Evolutionary conservation across 371 early-diverging fungal species (phyloP).

Genomic region (Saksenaea oblongispora): DNA sequence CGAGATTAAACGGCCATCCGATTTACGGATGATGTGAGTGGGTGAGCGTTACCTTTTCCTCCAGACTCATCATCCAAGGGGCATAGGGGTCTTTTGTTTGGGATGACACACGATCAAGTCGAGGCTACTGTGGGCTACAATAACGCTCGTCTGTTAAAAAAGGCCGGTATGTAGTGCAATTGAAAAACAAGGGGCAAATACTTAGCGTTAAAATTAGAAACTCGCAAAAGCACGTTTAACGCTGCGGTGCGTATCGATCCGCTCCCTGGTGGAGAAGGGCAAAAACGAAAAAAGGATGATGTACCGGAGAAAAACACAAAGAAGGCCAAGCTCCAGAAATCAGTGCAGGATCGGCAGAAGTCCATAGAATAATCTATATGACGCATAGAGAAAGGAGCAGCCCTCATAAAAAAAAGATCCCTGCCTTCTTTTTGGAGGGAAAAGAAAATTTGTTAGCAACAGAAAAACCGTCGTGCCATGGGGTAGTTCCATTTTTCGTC

Average conservation of each 20-base stretch:
- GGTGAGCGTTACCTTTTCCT: neutral
- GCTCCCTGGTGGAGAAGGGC: constrained; percentile 19
- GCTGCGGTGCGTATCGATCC: constrained; percentile 53
- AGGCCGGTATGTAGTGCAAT: constrained; percentile 32
- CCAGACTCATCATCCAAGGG: neutral
- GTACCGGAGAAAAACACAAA: constrained; percentile 18
- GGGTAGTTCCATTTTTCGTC: no score
- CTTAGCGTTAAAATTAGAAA: constrained; percentile 40
- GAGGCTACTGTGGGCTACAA: constrained; percentile 34
- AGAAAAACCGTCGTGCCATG: no score
- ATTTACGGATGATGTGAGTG: constrained; percentile 83
- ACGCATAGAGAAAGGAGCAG: neutral
- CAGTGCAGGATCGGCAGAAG: constrained; percentile 3
- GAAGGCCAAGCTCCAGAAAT: constrained; percentile 14
- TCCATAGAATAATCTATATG: neutral
- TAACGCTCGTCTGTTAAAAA: constrained; percentile 32
- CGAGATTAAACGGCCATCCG: constrained; percentile 82
- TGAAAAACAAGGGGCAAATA: neutral
- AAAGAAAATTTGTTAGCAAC: no score
- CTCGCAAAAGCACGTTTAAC: constrained; percentile 55
- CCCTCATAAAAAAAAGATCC: no score
- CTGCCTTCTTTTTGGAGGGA: no score
- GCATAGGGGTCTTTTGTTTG: constrained; percentile 39
- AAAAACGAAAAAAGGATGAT: constrained; percentile 27
- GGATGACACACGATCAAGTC: constrained; percentile 38